Evolutionary conservation across 2,329 filamentous ascomycete species (phyloP), one percentile per base, ranked within the genome.

Genomic region (Akanthomyces muscarius): DNA sequence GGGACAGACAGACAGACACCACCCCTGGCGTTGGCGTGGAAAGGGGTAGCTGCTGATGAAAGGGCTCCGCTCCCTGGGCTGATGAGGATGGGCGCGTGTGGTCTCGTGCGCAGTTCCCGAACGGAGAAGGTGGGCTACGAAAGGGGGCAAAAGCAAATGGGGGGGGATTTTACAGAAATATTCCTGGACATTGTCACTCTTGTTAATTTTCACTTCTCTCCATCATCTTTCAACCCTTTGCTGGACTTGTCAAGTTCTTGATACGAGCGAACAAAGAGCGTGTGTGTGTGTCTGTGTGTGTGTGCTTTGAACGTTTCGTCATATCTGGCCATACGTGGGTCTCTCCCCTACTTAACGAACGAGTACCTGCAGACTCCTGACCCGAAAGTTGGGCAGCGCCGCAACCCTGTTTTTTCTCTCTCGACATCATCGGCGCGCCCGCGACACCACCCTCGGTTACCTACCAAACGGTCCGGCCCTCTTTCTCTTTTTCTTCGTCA

Each of bases 101-200:
- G 58, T 61, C 58, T 61, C 58, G 58, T 61, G 58, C 48, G 41
- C 50, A 53, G n/a, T 61, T 61, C 38, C 58, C 58, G 14, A 54
- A 61, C 48, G 11, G 13, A 61, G 58, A 14, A 44, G 48, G 28
- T 50, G 30, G 30, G 30, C 11, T 23, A 55, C 23, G 21, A 36
- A 57, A 21, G 44, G 25, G 45, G 44, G 30, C 8, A 11, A 6
- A 30, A 30, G 28, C 28, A 30, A 30, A 30, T 2, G 28, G 28
- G 28, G 28, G 28, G 4, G 28, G 6, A 30, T 30, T 30, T 30
- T 30, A 6, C 28, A 30, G 28, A 30, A 30, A 30, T 30, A 30
- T 30, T 30, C 28, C 28, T 30, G 28, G 28, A 30, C 28, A 30
- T 30, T 23, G 16, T n/a, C 41, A 16, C 3, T 28, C 36, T 42